phyloP scores from a whole-genome alignment of 345 rosid genomes.

The Xanthoceras sorbifolium region DNA sequence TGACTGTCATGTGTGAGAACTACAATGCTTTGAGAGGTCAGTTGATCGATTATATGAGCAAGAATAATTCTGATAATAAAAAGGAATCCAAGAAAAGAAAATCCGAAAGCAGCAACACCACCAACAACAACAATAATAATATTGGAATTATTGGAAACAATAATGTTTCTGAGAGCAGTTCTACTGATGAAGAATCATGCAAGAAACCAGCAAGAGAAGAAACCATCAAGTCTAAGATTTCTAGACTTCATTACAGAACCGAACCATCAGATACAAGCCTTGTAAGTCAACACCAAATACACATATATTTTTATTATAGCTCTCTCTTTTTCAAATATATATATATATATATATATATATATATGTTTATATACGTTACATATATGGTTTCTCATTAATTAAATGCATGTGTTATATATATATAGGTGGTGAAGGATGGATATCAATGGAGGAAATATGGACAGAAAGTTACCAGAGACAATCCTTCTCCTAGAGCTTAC shows the following conservation, averaged over 20 bases:
- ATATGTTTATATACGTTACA: too few species aligned
- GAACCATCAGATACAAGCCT: slow-evolving; percentile 77
- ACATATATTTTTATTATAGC: background rate
- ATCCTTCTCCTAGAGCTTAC: slow-evolving; percentile 98
- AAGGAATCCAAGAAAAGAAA: slow-evolving; percentile 80
- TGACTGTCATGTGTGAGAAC: slow-evolving; percentile 71
- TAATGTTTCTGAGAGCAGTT: slow-evolving; percentile 70
- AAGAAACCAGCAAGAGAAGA: slow-evolving; percentile 76
- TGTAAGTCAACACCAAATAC: slow-evolving; percentile 41
- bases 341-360: background rate
- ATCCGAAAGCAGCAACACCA: slow-evolving; percentile 50
- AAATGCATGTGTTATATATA: background rate
- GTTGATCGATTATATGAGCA: slow-evolving; percentile 56
- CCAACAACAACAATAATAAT: too few species aligned
- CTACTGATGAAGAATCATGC: slow-evolving; percentile 80
- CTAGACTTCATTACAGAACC: slow-evolving; percentile 59
- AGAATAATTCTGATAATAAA: slow-evolving; percentile 26
- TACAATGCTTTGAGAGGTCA: slow-evolving; percentile 71
- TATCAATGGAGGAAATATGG: slow-evolving; percentile 99
- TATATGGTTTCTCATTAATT: background rate
- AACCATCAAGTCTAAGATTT: slow-evolving; percentile 65
- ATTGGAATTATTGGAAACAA: slow-evolving; percentile 38
- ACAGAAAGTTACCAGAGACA: slow-evolving; percentile 98
- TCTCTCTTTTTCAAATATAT: background rate
- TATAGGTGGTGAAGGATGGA: slow-evolving; percentile 94